Conservation (phyloP, 176 grass and related monocot species). For the barley (Hordeum vulgare) region MorexV3_pseudomolecules_assembly NC_058521.1:536164852-536165351, state of each 20-base stretch:
- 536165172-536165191: not conserved
- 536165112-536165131: not conserved
- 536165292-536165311: conserved; percentile 72
- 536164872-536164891: conserved; percentile 51
- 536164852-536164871: conserved; percentile 39
- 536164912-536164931: conserved; percentile 88
- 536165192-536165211: not conserved
- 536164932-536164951: conserved; percentile 89
- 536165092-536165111: not conserved
- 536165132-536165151: not conserved
- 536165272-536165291: conserved; percentile 82
- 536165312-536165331: conserved; percentile 62
- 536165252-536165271: not conserved
- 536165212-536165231: not conserved
- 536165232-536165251: not conserved
- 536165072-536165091: not conserved
- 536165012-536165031: conserved; percentile 6
- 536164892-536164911: conserved; percentile 87
- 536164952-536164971: conserved; percentile 65
- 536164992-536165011: not conserved
- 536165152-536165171: not conserved
- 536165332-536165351: conserved; percentile 59
- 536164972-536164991: conserved; percentile 77
- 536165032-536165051: too few relatives aligned
- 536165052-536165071: not conserved